These are phyloP conservation scores for Sclerotinia borealis DNA, from an alignment of 2,329 filamentous ascomycete species.

Conservation along the genomic window DNA sequence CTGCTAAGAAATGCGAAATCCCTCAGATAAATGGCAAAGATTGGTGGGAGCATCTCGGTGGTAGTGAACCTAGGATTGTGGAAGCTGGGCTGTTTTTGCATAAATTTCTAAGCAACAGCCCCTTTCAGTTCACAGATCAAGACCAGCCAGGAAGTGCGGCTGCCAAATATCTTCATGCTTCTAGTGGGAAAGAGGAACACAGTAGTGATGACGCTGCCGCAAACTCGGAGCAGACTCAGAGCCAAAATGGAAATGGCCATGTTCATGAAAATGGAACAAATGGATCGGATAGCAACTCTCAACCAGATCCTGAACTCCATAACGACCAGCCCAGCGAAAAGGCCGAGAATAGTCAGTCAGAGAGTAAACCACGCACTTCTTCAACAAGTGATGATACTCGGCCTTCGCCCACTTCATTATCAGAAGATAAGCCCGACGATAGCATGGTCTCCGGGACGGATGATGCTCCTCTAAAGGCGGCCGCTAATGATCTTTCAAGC, in stretches of 20 bases:
- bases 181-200: slow-evolving; percentile 5
- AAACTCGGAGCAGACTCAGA: neutral
- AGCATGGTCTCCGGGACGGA: slow-evolving; percentile 22
- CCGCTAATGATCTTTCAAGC: slow-evolving; percentile 27
- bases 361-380: neutral
- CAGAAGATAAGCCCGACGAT: no score
- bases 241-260: slow-evolving; percentile 7
- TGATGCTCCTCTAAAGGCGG: slow-evolving; percentile 24
- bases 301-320: neutral
- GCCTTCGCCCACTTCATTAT: neutral
- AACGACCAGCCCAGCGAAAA: slow-evolving; percentile 10
- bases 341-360: slow-evolving; percentile 13
- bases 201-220: neutral
- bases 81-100: slow-evolving; percentile 72
- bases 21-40: slow-evolving; percentile 65
- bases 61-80: slow-evolving; percentile 63
- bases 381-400: neutral
- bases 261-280: slow-evolving; percentile 2
- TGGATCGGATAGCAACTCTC: slow-evolving; percentile 5
- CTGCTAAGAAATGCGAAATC: slow-evolving; percentile 67
- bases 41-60: slow-evolving; percentile 81
- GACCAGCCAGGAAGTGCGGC: neutral
- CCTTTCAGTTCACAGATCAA: slow-evolving; percentile 28
- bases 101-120: slow-evolving; percentile 59
- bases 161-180: slow-evolving; percentile 11